Percentiles rank a stretch among this genome's conserved stretches.
These are phyloP conservation scores for Pilobolus umbonatus DNA, from an alignment of 192 early-diverging fungal species.

Conservation along the genomic window DNA sequence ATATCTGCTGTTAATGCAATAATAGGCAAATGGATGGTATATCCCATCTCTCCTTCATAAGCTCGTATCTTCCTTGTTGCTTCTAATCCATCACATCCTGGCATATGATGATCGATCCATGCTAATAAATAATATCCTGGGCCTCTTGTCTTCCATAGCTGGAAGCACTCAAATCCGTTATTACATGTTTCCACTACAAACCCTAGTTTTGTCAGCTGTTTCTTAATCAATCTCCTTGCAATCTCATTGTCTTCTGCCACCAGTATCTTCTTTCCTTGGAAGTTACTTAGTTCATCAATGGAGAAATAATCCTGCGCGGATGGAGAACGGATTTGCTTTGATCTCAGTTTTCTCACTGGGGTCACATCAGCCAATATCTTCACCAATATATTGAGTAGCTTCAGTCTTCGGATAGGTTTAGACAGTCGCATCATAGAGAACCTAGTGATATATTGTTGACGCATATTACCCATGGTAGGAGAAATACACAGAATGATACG, in stretches of 20 bases:
- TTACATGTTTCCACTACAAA: slow-evolving; percentile 16
- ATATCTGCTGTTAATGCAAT: slow-evolving; percentile 46
- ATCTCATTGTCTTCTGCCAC: slow-evolving; percentile 34
- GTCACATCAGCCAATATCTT: background rate
- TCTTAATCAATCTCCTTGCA: slow-evolving; percentile 30
- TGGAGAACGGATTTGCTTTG: background rate
- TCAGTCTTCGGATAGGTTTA: slow-evolving; percentile 21
- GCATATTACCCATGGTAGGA: slow-evolving; percentile 21
- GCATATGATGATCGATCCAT: slow-evolving; percentile 49
- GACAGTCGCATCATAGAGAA: slow-evolving; percentile 14
- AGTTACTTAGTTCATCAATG: slow-evolving; percentile 11
- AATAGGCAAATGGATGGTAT: slow-evolving; percentile 29
- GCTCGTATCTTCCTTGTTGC: slow-evolving; percentile 44
- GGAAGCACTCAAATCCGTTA: slow-evolving; percentile 15
- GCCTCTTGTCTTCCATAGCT: slow-evolving; percentile 15
- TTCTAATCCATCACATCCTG: slow-evolving; percentile 41
- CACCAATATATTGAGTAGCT: slow-evolving; percentile 7
- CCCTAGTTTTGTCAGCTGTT: slow-evolving; percentile 12
- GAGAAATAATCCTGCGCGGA: slow-evolving; percentile 4
- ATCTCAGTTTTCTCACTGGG: too few relatives aligned
- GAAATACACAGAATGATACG: slow-evolving; percentile 4
- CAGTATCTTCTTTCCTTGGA: slow-evolving; percentile 15
- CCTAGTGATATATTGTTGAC: slow-evolving; percentile 4
- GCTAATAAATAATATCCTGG: slow-evolving; percentile 21
- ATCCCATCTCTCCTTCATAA: slow-evolving; percentile 26